These are phyloP conservation scores for Euphrasia confusa DNA, from an alignment of 257 asterid species.

Conservation along the genomic window DNA sequence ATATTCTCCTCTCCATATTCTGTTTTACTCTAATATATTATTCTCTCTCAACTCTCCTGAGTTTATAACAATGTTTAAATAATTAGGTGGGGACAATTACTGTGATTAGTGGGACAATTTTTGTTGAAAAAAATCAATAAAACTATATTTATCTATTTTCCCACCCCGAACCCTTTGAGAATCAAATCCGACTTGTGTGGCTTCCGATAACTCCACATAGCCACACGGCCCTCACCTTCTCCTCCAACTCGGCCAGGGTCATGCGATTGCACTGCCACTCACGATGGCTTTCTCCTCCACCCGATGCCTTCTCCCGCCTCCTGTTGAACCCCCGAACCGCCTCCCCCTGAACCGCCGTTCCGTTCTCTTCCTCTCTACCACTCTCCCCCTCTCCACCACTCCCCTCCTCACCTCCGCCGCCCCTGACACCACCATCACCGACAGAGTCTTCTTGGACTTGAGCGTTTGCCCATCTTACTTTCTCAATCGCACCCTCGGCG, in stretches of 20 bases:
- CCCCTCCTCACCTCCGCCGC: constrained; percentile 31
- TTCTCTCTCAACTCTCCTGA: no score
- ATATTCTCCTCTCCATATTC: no score
- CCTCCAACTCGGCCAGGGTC: constrained; percentile 25
- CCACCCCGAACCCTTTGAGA: neutral
- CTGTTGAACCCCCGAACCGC: constrained; percentile 28
- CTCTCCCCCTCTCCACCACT: constrained; percentile 38
- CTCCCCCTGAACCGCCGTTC: constrained; percentile 51
- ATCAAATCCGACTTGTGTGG: constrained; percentile 32
- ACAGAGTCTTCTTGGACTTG: constrained; percentile 76
- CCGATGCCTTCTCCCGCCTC: constrained; percentile 22
- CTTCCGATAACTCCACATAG: constrained; percentile 32
- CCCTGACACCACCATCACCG: constrained; percentile 79
- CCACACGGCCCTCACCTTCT: neutral
- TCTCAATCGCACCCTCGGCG: constrained; percentile 45
- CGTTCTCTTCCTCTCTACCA: constrained; percentile 56
- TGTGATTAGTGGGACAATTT: no score
- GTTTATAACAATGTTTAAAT: no score
- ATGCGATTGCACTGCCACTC: constrained; percentile 36
- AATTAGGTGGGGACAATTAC: no score
- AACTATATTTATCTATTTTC: no score
- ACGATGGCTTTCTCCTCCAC: constrained; percentile 53
- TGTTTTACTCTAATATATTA: no score
- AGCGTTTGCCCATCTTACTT: constrained; percentile 78
- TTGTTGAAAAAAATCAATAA: no score